phyloP scores from a whole-genome alignment of 805 yeast species.

The Maudiozyma serrabonitensis region DNA sequence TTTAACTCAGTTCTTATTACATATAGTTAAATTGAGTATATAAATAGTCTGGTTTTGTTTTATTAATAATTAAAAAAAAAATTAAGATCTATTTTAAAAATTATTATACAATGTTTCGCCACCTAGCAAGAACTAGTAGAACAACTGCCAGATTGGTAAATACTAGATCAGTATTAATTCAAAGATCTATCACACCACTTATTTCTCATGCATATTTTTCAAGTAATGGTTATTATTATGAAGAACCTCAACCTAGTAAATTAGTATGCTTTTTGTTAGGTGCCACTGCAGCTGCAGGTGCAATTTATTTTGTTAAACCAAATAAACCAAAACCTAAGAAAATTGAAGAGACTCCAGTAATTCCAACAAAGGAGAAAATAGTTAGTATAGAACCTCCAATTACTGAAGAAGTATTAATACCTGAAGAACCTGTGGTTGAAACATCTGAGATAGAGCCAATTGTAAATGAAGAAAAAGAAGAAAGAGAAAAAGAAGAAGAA shows the following conservation, averaged over 20 bases:
- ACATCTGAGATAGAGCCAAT: background rate
- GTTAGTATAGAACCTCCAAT: background rate
- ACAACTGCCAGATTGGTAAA: background rate
- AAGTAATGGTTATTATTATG: background rate
- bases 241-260: conserved; percentile 1
- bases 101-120: conserved; percentile 1
- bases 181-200: background rate
- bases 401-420: background rate
- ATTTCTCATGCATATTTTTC: background rate
- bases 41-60: too few relatives aligned
- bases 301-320: background rate
- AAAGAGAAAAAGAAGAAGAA: background rate
- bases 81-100: background rate
- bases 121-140: background rate
- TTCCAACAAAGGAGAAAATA: background rate
- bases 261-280: background rate
- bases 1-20: too few relatives aligned
- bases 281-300: conserved; percentile 1
- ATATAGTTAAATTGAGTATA: too few relatives aligned
- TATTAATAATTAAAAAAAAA: background rate
- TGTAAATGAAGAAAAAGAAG: background rate
- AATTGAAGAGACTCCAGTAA: background rate
- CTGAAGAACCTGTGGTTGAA: background rate
- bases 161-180: background rate
- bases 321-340: background rate